These are phyloP conservation scores for Collybia nuda DNA, from an alignment of 768 basidiomycete genomes.

Conservation along the genomic window DNA sequence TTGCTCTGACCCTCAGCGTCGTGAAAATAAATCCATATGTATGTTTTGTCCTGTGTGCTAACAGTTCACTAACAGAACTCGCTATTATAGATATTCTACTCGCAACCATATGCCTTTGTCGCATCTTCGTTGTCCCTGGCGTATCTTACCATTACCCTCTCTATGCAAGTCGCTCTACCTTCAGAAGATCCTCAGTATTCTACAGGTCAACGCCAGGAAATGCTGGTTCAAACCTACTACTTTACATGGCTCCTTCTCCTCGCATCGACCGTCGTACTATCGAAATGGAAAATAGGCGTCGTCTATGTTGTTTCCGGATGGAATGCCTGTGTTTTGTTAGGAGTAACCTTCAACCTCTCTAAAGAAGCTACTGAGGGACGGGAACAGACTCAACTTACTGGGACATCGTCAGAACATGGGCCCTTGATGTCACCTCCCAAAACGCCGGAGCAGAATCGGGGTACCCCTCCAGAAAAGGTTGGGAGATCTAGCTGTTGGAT, in stretches of 20 bases:
- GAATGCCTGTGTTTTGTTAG: no score
- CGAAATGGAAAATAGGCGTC: no score
- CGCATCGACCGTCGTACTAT: constrained; percentile 17
- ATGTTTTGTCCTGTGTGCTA: background rate
- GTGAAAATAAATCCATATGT: constrained; percentile 1
- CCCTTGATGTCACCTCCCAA: constrained; percentile 9
- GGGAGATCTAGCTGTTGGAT: constrained; percentile 51
- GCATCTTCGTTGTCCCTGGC: background rate
- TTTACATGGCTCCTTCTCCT: background rate
- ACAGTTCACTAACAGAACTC: background rate
- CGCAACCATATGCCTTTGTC: background rate
- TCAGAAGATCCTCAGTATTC: constrained; percentile 39
- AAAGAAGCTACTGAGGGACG: no score
- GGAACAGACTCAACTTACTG: background rate
- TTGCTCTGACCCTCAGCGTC: background rate
- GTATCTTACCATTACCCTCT: constrained; percentile 9
- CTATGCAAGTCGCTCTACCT: no score
- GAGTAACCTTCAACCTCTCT: no score
- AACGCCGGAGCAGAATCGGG: background rate
- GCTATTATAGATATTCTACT: background rate
- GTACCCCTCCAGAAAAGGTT: background rate
- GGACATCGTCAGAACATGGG: constrained; percentile 7
- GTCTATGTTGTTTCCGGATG: no score
- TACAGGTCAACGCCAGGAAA: background rate
- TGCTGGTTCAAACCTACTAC: background rate